Base-by-base conservation (phyloP, 139 green algal species). In the Eudorina sp. region DNA sequence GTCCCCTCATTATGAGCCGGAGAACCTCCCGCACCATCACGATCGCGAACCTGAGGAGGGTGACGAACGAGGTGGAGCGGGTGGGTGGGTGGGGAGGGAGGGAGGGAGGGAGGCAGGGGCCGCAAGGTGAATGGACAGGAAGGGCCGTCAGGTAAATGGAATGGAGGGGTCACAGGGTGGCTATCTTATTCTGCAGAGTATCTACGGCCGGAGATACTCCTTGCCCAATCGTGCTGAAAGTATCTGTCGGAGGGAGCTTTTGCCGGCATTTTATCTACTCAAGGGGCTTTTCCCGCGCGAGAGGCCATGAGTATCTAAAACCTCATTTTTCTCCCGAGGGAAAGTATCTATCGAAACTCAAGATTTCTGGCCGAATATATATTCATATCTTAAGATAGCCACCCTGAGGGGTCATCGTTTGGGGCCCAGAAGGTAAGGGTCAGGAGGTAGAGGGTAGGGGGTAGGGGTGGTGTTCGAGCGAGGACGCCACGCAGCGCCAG, bases 11-110 rank as follows among this genome's bases (percentile, higher is more conserved):
- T 5, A 45, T 19, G 34, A 55, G 45, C 3, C 38, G 51, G 3
- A 9, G 13, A 29, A 55, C 45, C 83, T 88, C 83, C 2, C 83
- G 68, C 0, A 81, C 14, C 38, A 88, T 69, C 8, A 78, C 19
- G 41, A 86, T 2, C 7, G 45, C n/a, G 58, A 86, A 86, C 80
- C 80, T 86, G 36, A 4, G 46, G 34, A 27, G n/a, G n/a, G n/a
- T n/a, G n/a, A n/a, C n/a, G n/a, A 46, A 48, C n/a, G 36, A 46
- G 34, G 19, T 27, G 40, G 31, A 29, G n/a, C 1, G 70, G 1
- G 58, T 55, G 70, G 68, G 31, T 46, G 18, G 36, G 9, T 7
- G 19, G 31, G n/a, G 36, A 48, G 48, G 19, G 18, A 53, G 36
- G 25, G 40, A 53, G n/a, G 16, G 16, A 21, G 3, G 45, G 34